Base-by-base conservation (phyloP, 352 stramenopile genomes). In the Phytophthora tentaculata region DNA sequence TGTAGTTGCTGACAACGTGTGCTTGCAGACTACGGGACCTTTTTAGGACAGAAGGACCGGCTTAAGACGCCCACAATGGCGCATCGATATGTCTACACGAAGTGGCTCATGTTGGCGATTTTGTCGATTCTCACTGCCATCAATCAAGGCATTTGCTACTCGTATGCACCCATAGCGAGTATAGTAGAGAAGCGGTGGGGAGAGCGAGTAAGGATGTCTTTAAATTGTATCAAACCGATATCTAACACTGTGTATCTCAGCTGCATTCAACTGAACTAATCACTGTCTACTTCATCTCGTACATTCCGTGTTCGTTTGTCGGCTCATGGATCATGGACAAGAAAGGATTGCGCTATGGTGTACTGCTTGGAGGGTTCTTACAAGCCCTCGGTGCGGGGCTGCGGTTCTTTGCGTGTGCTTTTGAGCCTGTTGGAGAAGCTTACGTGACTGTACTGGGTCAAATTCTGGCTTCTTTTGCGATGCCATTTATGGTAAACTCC, bases 401-500 rank as follows among this genome's bases (percentile, higher is more conserved):
- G 5, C 81, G 84, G 37, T 89, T 86, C 48, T 47, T 81, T 10
- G 73, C 75, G 6, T 80, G 74, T 23, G 74, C 68, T 13, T 74
- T 73, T 9, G 26, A 35, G 1, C 61, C 66, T 1, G 47, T 20
- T 2, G 61, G 60, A 14, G 81, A 89, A 48, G 71, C 64, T 23
- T 67, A 77, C 22, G 39, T 84, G 37, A 89, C 83, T 2, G 29
- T 91, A n/a, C 2, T 84, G 0, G 85, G 85, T 13, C 85, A 93
- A 44, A 75, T 86, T 48, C 22, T 93, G 26, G 83, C 85, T 39
- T 88, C 85, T 0, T 59, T 88, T 10, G 85, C 85, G 0, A 91
- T 91, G 83, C 85, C 85, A n/a, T 93, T 93, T 67, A 93, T 93
- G 85, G 83, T 93, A n/a, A 93, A 93, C 54, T 93, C 85, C 9